A percentile compares a stretch with the other conserved stretches of the same genome.
These are phyloP conservation scores for Eutypa lata DNA, from an alignment of 2,329 filamentous ascomycete genomes.

Conservation along the genomic window DNA sequence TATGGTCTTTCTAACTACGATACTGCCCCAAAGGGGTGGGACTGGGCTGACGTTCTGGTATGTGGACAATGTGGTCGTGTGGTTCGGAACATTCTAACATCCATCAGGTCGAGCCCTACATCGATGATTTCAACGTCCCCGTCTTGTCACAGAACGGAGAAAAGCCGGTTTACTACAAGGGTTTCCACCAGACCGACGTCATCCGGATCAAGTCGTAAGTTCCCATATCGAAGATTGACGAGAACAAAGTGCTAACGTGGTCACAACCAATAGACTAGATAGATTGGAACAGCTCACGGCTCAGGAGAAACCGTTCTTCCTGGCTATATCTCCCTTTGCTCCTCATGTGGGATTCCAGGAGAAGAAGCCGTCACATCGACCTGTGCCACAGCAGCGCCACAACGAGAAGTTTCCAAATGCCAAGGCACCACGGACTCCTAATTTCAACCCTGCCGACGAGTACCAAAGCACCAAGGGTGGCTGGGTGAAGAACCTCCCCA, in stretches of 20 bases:
- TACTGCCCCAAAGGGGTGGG: constrained; percentile 24
- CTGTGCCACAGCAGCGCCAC: constrained; percentile 14
- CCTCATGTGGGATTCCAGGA: constrained; percentile 15
- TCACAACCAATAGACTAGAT: neutral
- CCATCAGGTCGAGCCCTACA: constrained; percentile 24
- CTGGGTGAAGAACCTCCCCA: constrained; percentile 14
- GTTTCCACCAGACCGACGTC: constrained; percentile 22
- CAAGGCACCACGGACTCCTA: constrained; percentile 14
- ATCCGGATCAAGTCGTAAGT: constrained; percentile 21
- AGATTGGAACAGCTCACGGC: constrained; percentile 6
- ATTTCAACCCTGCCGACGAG: constrained; percentile 21
- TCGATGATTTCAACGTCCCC: constrained; percentile 20
- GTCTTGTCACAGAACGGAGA: constrained; percentile 23
- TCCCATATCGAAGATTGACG: neutral
- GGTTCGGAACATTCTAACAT: neutral
- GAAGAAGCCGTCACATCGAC: neutral
- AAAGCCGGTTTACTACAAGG: constrained; percentile 16
- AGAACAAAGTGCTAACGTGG: constrained; percentile 2
- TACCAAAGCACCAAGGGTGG: constrained; percentile 13
- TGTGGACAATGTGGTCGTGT: neutral
- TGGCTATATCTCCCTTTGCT: constrained; percentile 15
- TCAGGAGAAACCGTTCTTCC: constrained; percentile 17
- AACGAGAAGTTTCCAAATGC: constrained; percentile 13
- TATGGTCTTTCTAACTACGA: constrained; percentile 40
- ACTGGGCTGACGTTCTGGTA: constrained; percentile 17